phyloP scores from a whole-genome alignment of 257 asterid genomes.

The Ajuga chamaepitys region DNA sequence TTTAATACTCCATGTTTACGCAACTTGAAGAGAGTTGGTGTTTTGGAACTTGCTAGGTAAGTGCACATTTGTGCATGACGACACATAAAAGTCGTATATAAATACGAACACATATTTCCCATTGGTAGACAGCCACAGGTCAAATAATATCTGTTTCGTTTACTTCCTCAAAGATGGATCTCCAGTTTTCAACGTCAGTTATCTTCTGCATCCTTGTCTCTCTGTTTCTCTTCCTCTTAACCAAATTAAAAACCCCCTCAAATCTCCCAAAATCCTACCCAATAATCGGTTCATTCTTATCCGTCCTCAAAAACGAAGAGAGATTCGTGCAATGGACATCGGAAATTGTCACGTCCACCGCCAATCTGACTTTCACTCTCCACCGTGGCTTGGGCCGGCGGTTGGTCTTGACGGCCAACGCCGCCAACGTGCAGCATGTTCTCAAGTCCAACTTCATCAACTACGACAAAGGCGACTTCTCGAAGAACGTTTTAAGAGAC shows the following conservation, averaged over 20 bases:
- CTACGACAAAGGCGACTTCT: conserved; percentile 27
- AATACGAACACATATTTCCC: too few relatives aligned
- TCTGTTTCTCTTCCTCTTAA: conserved; percentile 14
- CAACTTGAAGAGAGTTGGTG: too few relatives aligned
- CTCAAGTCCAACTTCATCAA: conserved; percentile 28
- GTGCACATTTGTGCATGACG: too few relatives aligned
- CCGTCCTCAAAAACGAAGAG: conserved; percentile 10
- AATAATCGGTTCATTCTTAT: conserved; percentile 24
- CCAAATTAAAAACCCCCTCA: neutral
- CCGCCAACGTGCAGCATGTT: conserved; percentile 27
- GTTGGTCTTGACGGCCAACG: conserved; percentile 24
- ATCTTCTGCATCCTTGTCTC: conserved; percentile 19
- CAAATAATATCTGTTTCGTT: too few relatives aligned
- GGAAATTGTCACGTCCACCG: conserved; percentile 20
- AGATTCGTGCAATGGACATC: conserved; percentile 32
- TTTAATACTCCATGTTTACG: too few relatives aligned
- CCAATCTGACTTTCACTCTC: conserved; percentile 28
- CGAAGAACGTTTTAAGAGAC: conserved; percentile 3
- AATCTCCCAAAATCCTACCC: conserved; percentile 36
- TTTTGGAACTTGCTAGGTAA: too few relatives aligned
- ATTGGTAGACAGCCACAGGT: too few relatives aligned
- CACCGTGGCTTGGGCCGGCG: conserved; percentile 12
- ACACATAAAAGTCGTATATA: too few relatives aligned
- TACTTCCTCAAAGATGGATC: too few relatives aligned
- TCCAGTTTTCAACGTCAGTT: conserved; percentile 10